Percentiles rank a stretch among this genome's conserved stretches.
Evolutionary conservation across 2,329 filamentous ascomycete species (phyloP).

Genomic region (Cladosporium cucumerinum): DNA sequence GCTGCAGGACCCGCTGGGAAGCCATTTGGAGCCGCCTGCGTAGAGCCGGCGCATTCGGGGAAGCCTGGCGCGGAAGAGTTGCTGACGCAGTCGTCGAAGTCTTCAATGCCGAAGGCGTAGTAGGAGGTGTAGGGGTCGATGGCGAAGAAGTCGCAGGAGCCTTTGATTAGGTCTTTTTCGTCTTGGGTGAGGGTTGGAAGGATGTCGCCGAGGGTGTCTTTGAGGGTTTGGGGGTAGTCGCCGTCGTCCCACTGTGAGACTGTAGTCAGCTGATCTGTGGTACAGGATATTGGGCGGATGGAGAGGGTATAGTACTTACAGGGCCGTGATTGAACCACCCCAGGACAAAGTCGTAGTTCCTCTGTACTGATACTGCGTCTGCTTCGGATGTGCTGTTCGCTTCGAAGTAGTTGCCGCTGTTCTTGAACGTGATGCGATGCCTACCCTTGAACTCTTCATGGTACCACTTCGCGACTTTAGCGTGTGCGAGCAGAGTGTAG

Average conservation of each 20-base stretch:
- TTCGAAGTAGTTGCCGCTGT: conserved; percentile 35
- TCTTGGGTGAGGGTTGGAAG: conserved; percentile 33
- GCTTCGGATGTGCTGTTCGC: conserved; percentile 34
- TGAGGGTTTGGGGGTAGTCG: conserved; percentile 43
- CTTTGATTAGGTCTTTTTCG: conserved; percentile 32
- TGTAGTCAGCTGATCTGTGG: not conserved
- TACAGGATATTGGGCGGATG: not conserved
- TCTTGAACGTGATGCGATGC: conserved; percentile 39
- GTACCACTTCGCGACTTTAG: conserved; percentile 42
- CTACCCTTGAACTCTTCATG: conserved; percentile 41
- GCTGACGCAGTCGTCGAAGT: conserved; percentile 37
- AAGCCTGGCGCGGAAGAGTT: conserved; percentile 41
- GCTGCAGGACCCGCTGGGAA: conserved; percentile 46
- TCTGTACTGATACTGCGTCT: conserved; percentile 31
- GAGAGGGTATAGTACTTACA: not conserved
- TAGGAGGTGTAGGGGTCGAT: conserved; percentile 36
- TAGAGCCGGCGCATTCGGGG: conserved; percentile 41
- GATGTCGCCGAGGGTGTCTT: conserved; percentile 34
- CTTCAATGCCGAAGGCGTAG: conserved; percentile 26
- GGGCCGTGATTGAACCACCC: conserved; percentile 36
- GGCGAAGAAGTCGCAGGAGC: conserved; percentile 36
- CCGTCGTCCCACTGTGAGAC: conserved; percentile 46
- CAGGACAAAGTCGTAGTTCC: conserved; percentile 36
- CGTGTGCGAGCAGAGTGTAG: conserved; percentile 38
- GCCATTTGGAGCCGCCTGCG: conserved; percentile 35